These are phyloP conservation scores for Tricholoma hemisulphureum DNA, from an alignment of 768 basidiomycete genomes.

Conservation along the genomic window DNA sequence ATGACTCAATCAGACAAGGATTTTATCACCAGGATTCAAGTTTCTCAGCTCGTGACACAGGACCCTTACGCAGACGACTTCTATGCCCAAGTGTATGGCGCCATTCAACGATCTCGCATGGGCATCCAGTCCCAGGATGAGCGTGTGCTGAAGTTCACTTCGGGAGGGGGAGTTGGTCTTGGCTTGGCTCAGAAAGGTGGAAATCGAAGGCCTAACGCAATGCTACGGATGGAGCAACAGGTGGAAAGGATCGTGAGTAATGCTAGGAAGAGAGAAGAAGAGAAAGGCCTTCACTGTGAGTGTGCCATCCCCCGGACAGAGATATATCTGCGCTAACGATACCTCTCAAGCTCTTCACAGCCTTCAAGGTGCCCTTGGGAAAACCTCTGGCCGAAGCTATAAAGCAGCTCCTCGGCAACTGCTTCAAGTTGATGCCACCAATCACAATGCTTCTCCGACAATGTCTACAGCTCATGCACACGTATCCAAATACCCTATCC, in stretches of 20 bases:
- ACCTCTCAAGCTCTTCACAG: conserved; percentile 57
- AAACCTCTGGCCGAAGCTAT: conserved; percentile 89
- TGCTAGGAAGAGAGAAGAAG: conserved; percentile 81
- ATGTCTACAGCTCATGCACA: conserved; percentile 45
- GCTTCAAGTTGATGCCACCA: conserved; percentile 75
- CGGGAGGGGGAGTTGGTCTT: conserved; percentile 80
- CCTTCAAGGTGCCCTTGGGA: conserved; percentile 91
- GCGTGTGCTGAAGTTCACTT: conserved; percentile 82
- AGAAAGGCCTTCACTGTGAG: conserved; percentile 67
- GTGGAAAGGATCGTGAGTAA: conserved; percentile 96
- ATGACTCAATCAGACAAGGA: conserved; percentile 99
- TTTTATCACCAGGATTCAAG: conserved; percentile 98
- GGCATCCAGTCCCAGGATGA: conserved; percentile 71
- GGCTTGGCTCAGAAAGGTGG: conserved; percentile 70
- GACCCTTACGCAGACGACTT: conserved; percentile 99
- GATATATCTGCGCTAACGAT: not conserved
- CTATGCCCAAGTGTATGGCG: conserved; percentile 94
- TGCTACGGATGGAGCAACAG: conserved; percentile 93
- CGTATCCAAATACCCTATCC: conserved; percentile 52
- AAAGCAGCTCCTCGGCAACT: conserved; percentile 97
- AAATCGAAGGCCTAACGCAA: conserved; percentile 74
- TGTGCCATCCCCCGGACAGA: not conserved
- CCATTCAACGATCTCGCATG: conserved; percentile 76
- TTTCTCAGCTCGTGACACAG: conserved; percentile 94
- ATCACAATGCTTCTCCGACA: conserved; percentile 43